Percentiles rank a stretch among this genome's conserved stretches.
Conservation (phyloP, 371 early-diverging fungal species). For the Actinomucor elegans region DNA sequence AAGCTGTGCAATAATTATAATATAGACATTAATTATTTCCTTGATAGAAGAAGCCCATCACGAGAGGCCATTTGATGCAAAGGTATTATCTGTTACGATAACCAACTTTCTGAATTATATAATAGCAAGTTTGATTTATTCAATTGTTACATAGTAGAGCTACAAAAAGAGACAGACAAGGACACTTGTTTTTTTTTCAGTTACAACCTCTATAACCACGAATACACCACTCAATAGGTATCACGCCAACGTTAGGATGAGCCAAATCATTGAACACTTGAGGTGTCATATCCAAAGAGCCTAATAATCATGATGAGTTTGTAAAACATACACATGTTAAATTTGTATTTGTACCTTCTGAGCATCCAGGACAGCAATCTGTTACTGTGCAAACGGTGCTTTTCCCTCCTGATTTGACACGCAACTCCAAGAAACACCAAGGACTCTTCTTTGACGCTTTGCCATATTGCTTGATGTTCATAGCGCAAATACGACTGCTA, state of each 20-base stretch:
- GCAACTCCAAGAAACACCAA: slow-evolving; percentile 12
- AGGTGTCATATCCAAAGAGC: slow-evolving; percentile 54
- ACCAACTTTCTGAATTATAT: too few relatives aligned
- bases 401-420: slow-evolving; percentile 37
- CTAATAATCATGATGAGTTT: slow-evolving; percentile 46
- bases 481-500: slow-evolving; percentile 30
- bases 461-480: slow-evolving; percentile 22
- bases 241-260: slow-evolving; percentile 43
- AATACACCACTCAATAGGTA: slow-evolving; percentile 57
- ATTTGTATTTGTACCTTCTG: slow-evolving; percentile 19
- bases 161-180: too few relatives aligned
- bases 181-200: too few relatives aligned
- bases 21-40: too few relatives aligned
- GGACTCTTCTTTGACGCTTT: slow-evolving; percentile 12
- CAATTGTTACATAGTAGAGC: too few relatives aligned
- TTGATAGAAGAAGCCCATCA: too few relatives aligned
- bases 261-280: slow-evolving; percentile 57
- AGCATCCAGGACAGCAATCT: slow-evolving; percentile 35
- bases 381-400: slow-evolving; percentile 22
- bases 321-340: too few relatives aligned
- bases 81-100: too few relatives aligned
- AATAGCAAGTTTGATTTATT: too few relatives aligned
- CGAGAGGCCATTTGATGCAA: too few relatives aligned
- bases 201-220: slow-evolving; percentile 24
- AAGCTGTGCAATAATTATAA: too few relatives aligned